Evolutionary conservation across 2,329 filamentous ascomycete genomes (phyloP), one percentile per base, ranked within the genome.

Genomic region (Stemphylium lycopersici): DNA sequence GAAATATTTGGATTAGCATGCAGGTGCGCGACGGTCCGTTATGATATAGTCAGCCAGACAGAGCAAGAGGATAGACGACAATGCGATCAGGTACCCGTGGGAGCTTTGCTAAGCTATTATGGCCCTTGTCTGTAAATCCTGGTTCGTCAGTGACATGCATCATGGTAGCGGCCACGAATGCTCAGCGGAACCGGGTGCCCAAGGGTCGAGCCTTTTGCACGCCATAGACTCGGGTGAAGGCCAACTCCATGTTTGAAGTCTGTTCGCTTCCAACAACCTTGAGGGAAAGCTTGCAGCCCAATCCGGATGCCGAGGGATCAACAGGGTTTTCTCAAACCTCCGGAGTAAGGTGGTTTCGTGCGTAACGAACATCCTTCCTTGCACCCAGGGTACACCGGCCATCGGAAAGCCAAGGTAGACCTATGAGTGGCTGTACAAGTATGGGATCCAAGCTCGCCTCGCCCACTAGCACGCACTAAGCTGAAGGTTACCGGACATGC

Each of bases 271-370:
- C 46, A 26, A 40, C 46, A 53, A 44, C 39, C 52, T 55, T 45
- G 52, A 51, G 41, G 56, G 52, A 53, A 58, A 65, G 59, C 55
- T 58, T 48, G 57, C 58, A 61, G 53, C 55, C 57, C 48, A 55
- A 58, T 49, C 37, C 50, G 55, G 52, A 53, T 59, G 49, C 57
- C 54, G 52, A 55, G 29, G 37, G 48, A 46, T 46, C 43, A 62
- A 58, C 61, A 69, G 59, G 64, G 62, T 56, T 43, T 12, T 33
- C 40, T 56, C 34, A 65, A 60, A 65, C 26, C 18, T 12, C 37
- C 45, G 48, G 57, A 57, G 55, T 29, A 71, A 61, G 60, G 67
- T 52, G 67, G 50, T 70, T 70, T 65, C 49, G 66, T 56, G 58
- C 61, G 59, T 61, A 62, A 62, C 51, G 53, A 59, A 56, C 44